A percentile compares a stretch with the other conserved stretches of the same genome.
Conservation (phyloP, 371 early-diverging fungal genomes). For the Rhizopus sp. region DNA sequence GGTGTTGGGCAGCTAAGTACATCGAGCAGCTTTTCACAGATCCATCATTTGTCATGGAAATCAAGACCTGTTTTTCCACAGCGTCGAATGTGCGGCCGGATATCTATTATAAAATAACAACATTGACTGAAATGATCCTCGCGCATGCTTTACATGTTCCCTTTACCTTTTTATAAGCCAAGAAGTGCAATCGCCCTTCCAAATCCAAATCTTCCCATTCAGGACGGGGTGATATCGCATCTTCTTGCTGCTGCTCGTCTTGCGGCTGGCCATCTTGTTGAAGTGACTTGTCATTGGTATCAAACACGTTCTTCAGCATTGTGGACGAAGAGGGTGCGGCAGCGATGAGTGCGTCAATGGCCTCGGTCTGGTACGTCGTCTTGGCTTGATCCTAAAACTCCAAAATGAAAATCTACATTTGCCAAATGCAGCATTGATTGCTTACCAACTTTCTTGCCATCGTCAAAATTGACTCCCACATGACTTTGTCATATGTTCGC, state of each 20-base stretch:
- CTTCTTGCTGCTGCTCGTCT: slow-evolving; percentile 4
- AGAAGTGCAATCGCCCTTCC: slow-evolving; percentile 3
- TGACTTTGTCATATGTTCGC: slow-evolving; percentile 3
- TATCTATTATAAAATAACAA: slow-evolving; percentile 3
- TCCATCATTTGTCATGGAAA: slow-evolving; percentile 4
- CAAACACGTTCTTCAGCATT: slow-evolving; percentile 3
- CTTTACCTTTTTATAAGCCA: slow-evolving; percentile 4
- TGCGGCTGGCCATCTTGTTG: slow-evolving; percentile 4
- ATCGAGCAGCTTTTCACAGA: slow-evolving; percentile 4
- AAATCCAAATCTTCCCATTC: slow-evolving; percentile 4
- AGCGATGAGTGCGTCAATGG: slow-evolving; percentile 2
- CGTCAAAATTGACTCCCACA: slow-evolving; percentile 4
- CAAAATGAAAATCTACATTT: slow-evolving; percentile 4
- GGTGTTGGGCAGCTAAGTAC: slow-evolving; percentile 4
- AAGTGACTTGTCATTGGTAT: slow-evolving; percentile 1
- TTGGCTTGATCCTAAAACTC: slow-evolving; percentile 4
- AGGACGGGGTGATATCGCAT: slow-evolving; percentile 3
- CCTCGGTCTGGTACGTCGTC: slow-evolving; percentile 1
- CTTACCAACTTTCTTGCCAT: slow-evolving; percentile 4
- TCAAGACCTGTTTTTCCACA: slow-evolving; percentile 2
- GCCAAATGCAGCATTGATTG: slow-evolving; percentile 4
- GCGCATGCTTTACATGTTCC: slow-evolving; percentile 3
- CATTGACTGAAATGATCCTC: slow-evolving; percentile 4
- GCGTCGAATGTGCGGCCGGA: slow-evolving; percentile 4
- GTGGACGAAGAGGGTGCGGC: slow-evolving; percentile 3